A percentile compares a stretch with the other conserved stretches of the same genome.
phyloP scores from a whole-genome alignment of 176 grass and related monocot species.

The Juncus inflexus region DNA sequence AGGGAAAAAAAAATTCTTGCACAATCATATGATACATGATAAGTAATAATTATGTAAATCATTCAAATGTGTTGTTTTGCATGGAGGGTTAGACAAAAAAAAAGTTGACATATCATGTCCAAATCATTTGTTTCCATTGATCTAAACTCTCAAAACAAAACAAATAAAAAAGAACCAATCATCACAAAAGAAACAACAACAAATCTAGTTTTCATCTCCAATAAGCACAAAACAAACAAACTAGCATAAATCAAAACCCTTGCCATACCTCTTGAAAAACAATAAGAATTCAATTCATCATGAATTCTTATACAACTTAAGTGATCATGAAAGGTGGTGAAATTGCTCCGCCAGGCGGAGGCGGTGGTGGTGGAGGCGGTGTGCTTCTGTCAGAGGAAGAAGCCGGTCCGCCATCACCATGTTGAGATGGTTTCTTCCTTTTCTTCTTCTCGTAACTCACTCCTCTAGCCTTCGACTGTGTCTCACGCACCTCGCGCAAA shows the following conservation, averaged over 20 bases:
- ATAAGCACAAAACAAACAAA: conserved; percentile 18
- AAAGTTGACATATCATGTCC: background rate
- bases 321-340: conserved; percentile 53
- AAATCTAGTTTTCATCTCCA: background rate
- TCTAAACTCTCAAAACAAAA: conserved; percentile 19
- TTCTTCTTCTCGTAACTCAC: conserved; percentile 99
- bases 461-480: conserved; percentile 68
- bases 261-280: conserved; percentile 21
- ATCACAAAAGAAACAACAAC: conserved; percentile 1
- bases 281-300: conserved; percentile 29
- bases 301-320: conserved; percentile 21
- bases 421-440: conserved; percentile 59
- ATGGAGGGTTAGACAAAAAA: background rate
- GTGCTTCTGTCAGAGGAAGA: conserved; percentile 59
- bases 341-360: conserved; percentile 28
- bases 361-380: conserved; percentile 27
- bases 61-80: too few species aligned
- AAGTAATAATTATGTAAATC: too few species aligned
- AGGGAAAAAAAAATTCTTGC: too few species aligned
- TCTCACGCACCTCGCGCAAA: conserved; percentile 83
- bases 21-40: too few species aligned
- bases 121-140: background rate
- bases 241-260: conserved; percentile 8
- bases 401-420: conserved; percentile 19
- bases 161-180: conserved; percentile 8